phyloP scores from a whole-genome alignment of 2,329 filamentous ascomycete species.

The Ramularia collo-cygni region DNA sequence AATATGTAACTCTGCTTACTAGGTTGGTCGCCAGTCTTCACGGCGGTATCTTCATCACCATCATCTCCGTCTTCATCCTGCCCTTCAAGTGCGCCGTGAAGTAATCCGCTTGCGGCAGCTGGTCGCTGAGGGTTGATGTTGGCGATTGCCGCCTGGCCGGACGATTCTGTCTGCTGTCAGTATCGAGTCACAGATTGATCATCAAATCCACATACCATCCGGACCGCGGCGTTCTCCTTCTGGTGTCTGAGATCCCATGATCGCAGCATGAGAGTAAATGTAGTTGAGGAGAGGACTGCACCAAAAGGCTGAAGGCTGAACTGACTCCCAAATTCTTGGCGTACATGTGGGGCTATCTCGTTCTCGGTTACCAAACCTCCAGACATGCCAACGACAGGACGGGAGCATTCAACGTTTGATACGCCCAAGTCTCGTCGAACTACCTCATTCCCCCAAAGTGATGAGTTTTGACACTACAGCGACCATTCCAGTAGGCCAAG shows the following conservation, averaged over 20 bases:
- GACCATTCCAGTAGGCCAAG: slow-evolving; percentile 4
- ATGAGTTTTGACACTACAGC: slow-evolving; percentile 3
- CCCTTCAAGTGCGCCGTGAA: slow-evolving; percentile 27
- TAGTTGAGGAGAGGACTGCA: no score
- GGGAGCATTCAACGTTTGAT: no score
- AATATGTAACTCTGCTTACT: neutral
- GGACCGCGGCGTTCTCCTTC: slow-evolving; percentile 25
- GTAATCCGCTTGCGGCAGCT: slow-evolving; percentile 31
- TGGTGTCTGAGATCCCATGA: slow-evolving; percentile 36
- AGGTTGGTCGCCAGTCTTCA: slow-evolving; percentile 3
- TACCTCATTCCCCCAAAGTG: neutral
- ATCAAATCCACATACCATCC: neutral
- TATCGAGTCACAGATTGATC: neutral
- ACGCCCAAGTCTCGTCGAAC: no score
- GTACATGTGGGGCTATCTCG: no score
- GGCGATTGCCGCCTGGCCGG: slow-evolving; percentile 22
- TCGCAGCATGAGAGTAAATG: slow-evolving; percentile 3
- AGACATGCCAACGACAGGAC: no score
- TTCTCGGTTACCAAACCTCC: no score
- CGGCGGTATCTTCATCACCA: slow-evolving; percentile 17
- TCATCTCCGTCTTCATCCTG: slow-evolving; percentile 28
- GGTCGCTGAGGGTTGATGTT: slow-evolving; percentile 30
- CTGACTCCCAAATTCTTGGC: no score
- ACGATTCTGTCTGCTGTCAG: slow-evolving; percentile 21
- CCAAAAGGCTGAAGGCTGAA: no score